phyloP scores from a whole-genome alignment of 2,329 filamentous ascomycete species.

The Clonostachys sp. region DNA sequence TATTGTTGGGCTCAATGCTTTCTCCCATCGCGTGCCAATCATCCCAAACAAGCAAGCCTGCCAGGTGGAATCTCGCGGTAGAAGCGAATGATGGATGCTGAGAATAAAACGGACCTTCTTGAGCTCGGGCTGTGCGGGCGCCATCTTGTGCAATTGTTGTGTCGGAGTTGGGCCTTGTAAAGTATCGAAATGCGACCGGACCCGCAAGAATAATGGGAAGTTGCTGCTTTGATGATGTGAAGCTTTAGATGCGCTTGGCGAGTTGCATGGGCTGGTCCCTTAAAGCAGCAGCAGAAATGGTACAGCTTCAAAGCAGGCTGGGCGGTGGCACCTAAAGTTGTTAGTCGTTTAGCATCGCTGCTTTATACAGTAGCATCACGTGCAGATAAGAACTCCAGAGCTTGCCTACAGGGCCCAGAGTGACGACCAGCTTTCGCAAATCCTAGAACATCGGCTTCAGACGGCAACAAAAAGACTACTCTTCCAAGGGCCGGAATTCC shows the following conservation, averaged over 20 bases:
- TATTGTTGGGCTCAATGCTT: neutral
- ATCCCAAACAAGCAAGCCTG: neutral
- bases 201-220: slow-evolving; percentile 1
- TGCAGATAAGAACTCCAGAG: slow-evolving; percentile 37
- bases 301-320: no score
- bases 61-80: neutral
- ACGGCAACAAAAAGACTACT: no score
- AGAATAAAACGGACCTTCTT: slow-evolving; percentile 69
- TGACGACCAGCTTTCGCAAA: no score
- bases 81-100: neutral
- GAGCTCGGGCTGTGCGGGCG: slow-evolving; percentile 96
- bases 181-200: no score
- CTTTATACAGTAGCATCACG: slow-evolving; percentile 28
- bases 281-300: no score
- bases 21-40: neutral
- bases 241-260: slow-evolving; percentile 12
- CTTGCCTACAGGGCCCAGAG: neutral
- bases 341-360: no score
- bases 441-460: no score
- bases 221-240: slow-evolving; percentile 15
- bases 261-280: slow-evolving; percentile 1
- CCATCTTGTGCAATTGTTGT: slow-evolving; percentile 61
- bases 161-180: no score
- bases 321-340: no score
- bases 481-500: no score